phyloP scores from a whole-genome alignment of 108 stramenopile species.

The Licmophora abbreviata region DNA sequence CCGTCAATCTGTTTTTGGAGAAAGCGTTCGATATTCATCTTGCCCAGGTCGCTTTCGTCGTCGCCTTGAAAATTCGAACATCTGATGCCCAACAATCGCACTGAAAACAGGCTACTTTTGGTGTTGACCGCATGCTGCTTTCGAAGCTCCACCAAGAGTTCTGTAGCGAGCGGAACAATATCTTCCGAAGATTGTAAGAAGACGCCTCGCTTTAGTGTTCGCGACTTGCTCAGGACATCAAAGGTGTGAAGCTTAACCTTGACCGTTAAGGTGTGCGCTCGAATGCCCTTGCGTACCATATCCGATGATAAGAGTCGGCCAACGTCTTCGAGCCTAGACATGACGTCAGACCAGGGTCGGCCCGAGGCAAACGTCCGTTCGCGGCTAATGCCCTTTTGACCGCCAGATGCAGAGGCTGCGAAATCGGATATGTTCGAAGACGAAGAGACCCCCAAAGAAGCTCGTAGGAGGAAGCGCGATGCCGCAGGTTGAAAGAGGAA shows the following conservation, averaged over 20 bases:
- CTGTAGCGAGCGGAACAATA: slow-evolving; percentile 28
- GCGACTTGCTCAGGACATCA: slow-evolving; percentile 39
- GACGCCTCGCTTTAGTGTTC: slow-evolving; percentile 13
- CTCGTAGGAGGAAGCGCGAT: slow-evolving; percentile 61
- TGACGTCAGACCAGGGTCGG: slow-evolving; percentile 43
- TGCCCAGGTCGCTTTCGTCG: slow-evolving; percentile 14
- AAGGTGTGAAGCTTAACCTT: slow-evolving; percentile 81
- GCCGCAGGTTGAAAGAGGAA: slow-evolving; percentile 57
- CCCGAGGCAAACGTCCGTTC: slow-evolving; percentile 86
- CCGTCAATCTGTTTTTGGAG: too few relatives aligned
- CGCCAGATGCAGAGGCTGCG: slow-evolving; percentile 12
- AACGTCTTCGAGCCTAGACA: slow-evolving; percentile 55
- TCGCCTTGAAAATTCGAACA: slow-evolving; percentile 59
- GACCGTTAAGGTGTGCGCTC: slow-evolving; percentile 62
- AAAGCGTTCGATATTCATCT: not conserved
- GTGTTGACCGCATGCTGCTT: slow-evolving; percentile 7
- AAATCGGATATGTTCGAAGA: slow-evolving; percentile 11
- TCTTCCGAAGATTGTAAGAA: slow-evolving; percentile 33
- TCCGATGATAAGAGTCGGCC: slow-evolving; percentile 44
- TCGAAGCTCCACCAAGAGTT: slow-evolving; percentile 41
- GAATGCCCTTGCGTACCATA: slow-evolving; percentile 48
- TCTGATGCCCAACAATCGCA: slow-evolving; percentile 76
- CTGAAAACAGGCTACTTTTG: slow-evolving; percentile 25
- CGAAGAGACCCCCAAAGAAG: slow-evolving; percentile 56
- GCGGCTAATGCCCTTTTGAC: slow-evolving; percentile 80